phyloP scores from a whole-genome alignment of 2,329 filamentous ascomycete species.

The Paraphaeosphaeria sporulosa region DNA sequence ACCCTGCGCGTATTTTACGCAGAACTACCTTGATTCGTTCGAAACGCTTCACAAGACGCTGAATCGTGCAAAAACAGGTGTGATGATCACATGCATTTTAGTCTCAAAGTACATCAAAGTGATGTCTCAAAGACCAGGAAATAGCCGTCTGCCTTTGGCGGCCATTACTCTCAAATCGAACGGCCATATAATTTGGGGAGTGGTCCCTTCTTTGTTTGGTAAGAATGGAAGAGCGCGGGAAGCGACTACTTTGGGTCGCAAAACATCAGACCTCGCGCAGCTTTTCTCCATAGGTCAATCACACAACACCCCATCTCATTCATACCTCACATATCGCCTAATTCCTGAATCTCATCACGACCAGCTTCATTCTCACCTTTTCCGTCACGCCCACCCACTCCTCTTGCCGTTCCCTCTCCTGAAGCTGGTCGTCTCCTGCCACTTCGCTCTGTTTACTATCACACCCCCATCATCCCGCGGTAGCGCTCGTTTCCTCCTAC shows the following conservation, averaged over 20 bases:
- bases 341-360: neutral
- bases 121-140: too few relatives aligned
- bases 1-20: neutral
- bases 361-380: constrained; percentile 13
- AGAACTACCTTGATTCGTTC: neutral
- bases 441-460: neutral
- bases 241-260: neutral
- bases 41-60: too few relatives aligned
- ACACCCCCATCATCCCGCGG: neutral
- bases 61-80: too few relatives aligned
- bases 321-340: constrained; percentile 16
- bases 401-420: neutral
- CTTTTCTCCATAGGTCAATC: neutral
- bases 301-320: constrained; percentile 4
- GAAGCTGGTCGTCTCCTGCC: constrained; percentile 15
- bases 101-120: too few relatives aligned
- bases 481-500: neutral
- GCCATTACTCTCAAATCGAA: too few relatives aligned
- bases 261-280: neutral
- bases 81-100: neutral
- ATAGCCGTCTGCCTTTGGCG: too few relatives aligned
- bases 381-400: neutral
- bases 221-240: neutral
- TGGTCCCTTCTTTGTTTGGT: neutral
- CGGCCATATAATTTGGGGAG: neutral